phyloP scores from a whole-genome alignment of 1,284 basidiomycete genomes.

The Trametes sp. region DNA sequence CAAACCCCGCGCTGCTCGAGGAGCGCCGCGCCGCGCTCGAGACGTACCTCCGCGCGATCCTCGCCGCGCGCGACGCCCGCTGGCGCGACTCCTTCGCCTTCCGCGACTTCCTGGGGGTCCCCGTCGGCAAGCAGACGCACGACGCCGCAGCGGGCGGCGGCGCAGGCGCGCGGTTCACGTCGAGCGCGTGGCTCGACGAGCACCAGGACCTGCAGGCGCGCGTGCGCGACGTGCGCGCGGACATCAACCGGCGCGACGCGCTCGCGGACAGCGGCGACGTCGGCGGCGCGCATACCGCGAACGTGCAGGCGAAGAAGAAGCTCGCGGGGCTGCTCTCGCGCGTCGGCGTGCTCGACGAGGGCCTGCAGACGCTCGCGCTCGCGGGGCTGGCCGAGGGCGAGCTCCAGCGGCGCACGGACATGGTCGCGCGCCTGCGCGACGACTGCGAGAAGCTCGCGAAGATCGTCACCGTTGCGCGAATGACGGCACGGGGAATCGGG shows the following conservation, averaged over 20 bases:
- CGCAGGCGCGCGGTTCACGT: slow-evolving; percentile 75
- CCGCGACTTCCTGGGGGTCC: slow-evolving; percentile 87
- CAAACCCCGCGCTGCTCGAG: slow-evolving; percentile 62
- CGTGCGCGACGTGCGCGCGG: slow-evolving; percentile 81
- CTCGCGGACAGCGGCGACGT: slow-evolving; percentile 80
- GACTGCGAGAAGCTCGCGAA: slow-evolving; percentile 85
- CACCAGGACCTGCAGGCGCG: slow-evolving; percentile 78
- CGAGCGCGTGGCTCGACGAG: slow-evolving; percentile 86
- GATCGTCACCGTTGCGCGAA: slow-evolving; percentile 78
- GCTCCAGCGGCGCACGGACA: slow-evolving; percentile 81
- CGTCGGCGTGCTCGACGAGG: slow-evolving; percentile 74
- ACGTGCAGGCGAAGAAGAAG: slow-evolving; percentile 85
- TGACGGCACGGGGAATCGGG: slow-evolving; percentile 53
- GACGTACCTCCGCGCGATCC: slow-evolving; percentile 85
- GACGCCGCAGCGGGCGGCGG: slow-evolving; percentile 36
- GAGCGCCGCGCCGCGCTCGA: slow-evolving; percentile 83
- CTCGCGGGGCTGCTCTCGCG: slow-evolving; percentile 78
- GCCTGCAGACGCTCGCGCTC: slow-evolving; percentile 69
- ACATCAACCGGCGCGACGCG: slow-evolving; percentile 87
- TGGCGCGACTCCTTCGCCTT: slow-evolving; percentile 88
- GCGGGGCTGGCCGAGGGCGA: slow-evolving; percentile 85
- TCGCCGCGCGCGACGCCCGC: slow-evolving; percentile 79
- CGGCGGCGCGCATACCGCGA: slow-evolving; percentile 77
- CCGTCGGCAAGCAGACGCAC: slow-evolving; percentile 61
- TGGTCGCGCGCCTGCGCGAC: slow-evolving; percentile 84